These are phyloP conservation scores for Isoetes taiwanensis DNA, from an alignment of 75 land plant genomes.

Conservation along the genomic window DNA sequence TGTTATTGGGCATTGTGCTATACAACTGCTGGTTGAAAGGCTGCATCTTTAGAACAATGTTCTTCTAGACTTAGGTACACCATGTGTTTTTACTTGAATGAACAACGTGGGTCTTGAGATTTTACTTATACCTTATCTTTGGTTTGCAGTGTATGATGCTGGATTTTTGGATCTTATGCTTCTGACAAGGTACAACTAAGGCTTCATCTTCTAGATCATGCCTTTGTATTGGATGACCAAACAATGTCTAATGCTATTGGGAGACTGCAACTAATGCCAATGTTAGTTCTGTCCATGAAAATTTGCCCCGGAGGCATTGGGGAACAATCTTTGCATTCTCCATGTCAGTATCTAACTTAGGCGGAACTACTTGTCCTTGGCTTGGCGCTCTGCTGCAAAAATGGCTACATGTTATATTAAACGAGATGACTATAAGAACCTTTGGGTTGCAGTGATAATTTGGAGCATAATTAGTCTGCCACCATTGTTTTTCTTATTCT, in stretches of 20 bases:
- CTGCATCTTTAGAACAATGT: constrained; percentile 16
- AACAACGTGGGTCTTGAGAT: too few relatives aligned
- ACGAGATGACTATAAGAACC: constrained; percentile 15
- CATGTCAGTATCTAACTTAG: constrained; percentile 26
- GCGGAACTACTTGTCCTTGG: constrained; percentile 19
- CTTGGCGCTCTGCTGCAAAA: constrained; percentile 17
- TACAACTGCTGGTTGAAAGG: constrained; percentile 15
- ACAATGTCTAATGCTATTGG: constrained; percentile 15
- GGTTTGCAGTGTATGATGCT: constrained; percentile 10
- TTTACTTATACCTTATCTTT: too few relatives aligned
- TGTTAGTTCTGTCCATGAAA: constrained; percentile 19
- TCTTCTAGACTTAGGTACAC: constrained; percentile 23
- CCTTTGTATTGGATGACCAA: constrained; percentile 17
- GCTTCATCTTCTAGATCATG: constrained; percentile 21
- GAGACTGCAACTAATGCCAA: constrained; percentile 20
- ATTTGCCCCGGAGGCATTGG: constrained; percentile 17
- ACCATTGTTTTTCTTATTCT: constrained; percentile 18
- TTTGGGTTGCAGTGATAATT: constrained; percentile 22
- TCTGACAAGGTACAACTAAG: constrained; percentile 11
- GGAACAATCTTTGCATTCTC: constrained; percentile 28
- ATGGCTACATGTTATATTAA: constrained; percentile 10
- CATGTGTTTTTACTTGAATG: too few relatives aligned
- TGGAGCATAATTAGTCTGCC: constrained; percentile 14
- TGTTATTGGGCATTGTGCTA: constrained; percentile 13
- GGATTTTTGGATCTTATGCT: constrained; percentile 16